A percentile compares a stretch with the other conserved stretches of the same genome.
Evolutionary conservation across 345 rosid species (phyloP).

Genomic region (Anacardium occidentale): DNA sequence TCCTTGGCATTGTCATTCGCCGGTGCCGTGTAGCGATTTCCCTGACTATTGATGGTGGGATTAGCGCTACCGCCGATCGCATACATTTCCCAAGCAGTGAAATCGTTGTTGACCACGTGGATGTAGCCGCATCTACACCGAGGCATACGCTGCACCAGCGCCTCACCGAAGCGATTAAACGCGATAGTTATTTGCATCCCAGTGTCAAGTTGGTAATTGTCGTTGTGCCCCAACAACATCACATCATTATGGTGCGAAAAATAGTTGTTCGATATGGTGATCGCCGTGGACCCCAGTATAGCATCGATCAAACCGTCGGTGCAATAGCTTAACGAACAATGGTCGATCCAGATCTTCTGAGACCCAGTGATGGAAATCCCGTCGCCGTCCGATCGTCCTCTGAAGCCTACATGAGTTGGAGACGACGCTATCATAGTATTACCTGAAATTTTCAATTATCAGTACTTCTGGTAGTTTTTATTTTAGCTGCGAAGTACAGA

Average conservation of each 20-base stretch:
- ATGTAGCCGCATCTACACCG: constrained; percentile 88
- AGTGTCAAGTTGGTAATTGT: constrained; percentile 46
- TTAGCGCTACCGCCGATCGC: constrained; percentile 96
- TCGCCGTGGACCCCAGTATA: constrained; percentile 84
- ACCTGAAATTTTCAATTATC: constrained; percentile 85
- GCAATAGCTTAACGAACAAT: constrained; percentile 72
- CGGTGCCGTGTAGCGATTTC: constrained; percentile 91
- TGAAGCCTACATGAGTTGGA: constrained; percentile 63
- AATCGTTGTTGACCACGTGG: constrained; percentile 94
- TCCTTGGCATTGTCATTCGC: constrained; percentile 63
- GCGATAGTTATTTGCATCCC: constrained; percentile 98
- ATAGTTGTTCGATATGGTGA: constrained; percentile 74
- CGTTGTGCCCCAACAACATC: constrained; percentile 87
- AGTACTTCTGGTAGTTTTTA: too few relatives aligned
- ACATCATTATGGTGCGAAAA: constrained; percentile 84
- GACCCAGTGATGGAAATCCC: constrained; percentile 80
- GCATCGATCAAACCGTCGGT: constrained; percentile 84
- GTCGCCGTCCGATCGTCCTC: constrained; percentile 89
- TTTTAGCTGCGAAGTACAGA: constrained; percentile 56
- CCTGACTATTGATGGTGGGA: constrained; percentile 95
- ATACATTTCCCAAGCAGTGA: constrained; percentile 89
- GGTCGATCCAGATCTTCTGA: constrained; percentile 91
- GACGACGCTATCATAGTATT: constrained; percentile 64
- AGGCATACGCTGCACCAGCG: constrained; percentile 93
- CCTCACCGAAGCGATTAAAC: constrained; percentile 79